These are phyloP conservation scores for Pyracantha coccinea DNA, from an alignment of 331 rosid species.

Conservation along the genomic window DNA sequence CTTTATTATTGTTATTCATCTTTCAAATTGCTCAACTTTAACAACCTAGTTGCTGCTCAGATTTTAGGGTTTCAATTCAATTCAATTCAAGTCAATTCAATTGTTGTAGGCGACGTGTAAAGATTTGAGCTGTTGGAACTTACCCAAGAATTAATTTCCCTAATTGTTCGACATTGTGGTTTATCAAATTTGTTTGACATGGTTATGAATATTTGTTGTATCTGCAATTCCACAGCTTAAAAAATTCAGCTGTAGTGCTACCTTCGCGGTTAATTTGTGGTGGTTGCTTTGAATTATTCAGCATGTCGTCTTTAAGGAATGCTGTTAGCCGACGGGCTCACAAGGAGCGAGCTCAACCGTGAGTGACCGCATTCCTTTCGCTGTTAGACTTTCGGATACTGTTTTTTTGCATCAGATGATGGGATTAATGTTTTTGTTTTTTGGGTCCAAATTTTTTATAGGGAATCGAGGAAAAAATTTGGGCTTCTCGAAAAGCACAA, in stretches of 20 bases:
- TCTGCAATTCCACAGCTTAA: background rate
- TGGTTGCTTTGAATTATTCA: background rate
- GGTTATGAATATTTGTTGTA: background rate
- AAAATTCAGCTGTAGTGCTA: background rate
- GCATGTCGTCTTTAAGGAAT: slow-evolving; percentile 71
- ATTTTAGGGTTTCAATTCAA: background rate
- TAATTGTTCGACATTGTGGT: background rate
- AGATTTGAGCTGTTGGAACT: background rate
- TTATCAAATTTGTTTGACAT: background rate
- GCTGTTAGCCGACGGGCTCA: slow-evolving; percentile 71
- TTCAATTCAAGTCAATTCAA: no score
- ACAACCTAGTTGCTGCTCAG: background rate
- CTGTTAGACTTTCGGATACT: background rate
- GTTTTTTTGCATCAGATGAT: background rate
- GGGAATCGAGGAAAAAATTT: slow-evolving; percentile 59
- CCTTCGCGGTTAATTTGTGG: slow-evolving; percentile 6
- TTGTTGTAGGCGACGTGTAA: background rate
- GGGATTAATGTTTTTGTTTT: background rate
- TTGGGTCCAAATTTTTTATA: slow-evolving; percentile 2
- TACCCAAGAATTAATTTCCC: background rate
- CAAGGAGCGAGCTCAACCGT: slow-evolving; percentile 91
- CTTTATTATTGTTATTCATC: background rate
- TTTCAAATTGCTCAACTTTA: background rate
- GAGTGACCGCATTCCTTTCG: slow-evolving; percentile 5
- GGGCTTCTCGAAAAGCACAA: slow-evolving; percentile 84